These are phyloP conservation scores for Polygonum maritimum DNA, from an alignment of 148 eudicot genomes.

Conservation along the genomic window DNA sequence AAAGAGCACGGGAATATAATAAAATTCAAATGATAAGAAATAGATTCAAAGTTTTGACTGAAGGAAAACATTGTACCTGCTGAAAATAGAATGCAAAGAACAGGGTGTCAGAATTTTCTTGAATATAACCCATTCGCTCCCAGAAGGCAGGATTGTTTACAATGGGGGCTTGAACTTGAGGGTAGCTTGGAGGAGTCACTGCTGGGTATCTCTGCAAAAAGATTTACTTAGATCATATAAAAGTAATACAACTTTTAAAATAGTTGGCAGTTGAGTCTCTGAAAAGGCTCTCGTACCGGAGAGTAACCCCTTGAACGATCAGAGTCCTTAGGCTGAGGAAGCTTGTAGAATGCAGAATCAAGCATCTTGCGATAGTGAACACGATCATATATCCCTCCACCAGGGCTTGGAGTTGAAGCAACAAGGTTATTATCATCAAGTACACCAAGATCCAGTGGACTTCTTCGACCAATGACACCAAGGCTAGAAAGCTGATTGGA, in stretches of 20 bases:
- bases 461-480: slow-evolving; percentile 92
- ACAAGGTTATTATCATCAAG: slow-evolving; percentile 76
- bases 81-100: slow-evolving; percentile 93
- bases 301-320: slow-evolving; percentile 78
- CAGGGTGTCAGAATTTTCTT: slow-evolving; percentile 60
- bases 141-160: slow-evolving; percentile 92
- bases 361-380: slow-evolving; percentile 71
- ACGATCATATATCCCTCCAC: slow-evolving; percentile 52
- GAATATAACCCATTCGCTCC: slow-evolving; percentile 78
- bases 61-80: slow-evolving; percentile 15
- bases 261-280: not conserved
- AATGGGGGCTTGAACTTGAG: slow-evolving; percentile 92
- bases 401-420: slow-evolving; percentile 46
- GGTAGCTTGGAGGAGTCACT: slow-evolving; percentile 81
- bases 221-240: not conserved
- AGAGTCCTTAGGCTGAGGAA: slow-evolving; percentile 88
- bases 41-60: not conserved
- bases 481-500: slow-evolving; percentile 37
- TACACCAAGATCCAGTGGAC: slow-evolving; percentile 81
- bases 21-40: not conserved
- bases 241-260: not conserved
- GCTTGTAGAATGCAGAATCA: slow-evolving; percentile 75
- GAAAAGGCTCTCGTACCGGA: slow-evolving; percentile 46
- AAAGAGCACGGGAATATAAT: not conserved
- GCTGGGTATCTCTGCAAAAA: slow-evolving; percentile 75